phyloP scores from a whole-genome alignment of 371 early-diverging fungal species.

The Amoeboaphelidium occidentale region DNA sequence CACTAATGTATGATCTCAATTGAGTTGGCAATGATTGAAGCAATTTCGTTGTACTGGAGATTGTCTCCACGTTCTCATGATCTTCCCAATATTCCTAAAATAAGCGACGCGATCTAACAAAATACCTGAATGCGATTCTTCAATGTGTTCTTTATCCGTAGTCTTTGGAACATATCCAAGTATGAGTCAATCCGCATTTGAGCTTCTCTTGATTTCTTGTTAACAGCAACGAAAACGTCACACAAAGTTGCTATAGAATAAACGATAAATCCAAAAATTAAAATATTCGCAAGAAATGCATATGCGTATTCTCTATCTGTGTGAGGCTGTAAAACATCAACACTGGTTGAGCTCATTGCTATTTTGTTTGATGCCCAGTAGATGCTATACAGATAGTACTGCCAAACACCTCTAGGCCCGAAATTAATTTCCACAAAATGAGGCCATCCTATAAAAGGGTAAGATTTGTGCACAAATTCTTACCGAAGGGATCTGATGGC shows the following conservation, averaged over 20 bases:
- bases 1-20: conserved; percentile 17
- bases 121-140: conserved; percentile 5
- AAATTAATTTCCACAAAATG: conserved; percentile 2
- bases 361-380: conserved; percentile 15
- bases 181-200: conserved; percentile 18
- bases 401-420: conserved; percentile 3
- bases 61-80: conserved; percentile 12
- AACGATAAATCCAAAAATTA: conserved; percentile 12
- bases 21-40: conserved; percentile 13
- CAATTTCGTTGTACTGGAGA: conserved; percentile 9
- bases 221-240: conserved; percentile 10
- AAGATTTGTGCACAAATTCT: conserved; percentile 5
- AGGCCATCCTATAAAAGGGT: conserved; percentile 12
- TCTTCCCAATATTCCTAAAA: conserved; percentile 17
- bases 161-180: conserved; percentile 16
- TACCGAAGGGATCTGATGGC: conserved; percentile 4
- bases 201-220: conserved; percentile 7
- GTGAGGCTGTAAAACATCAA: conserved; percentile 6
- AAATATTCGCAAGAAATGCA: conserved; percentile 12
- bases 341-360: conserved; percentile 10
- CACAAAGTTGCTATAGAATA: conserved; percentile 15
- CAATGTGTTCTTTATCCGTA: conserved; percentile 14
- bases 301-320: conserved; percentile 12
- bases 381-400: conserved; percentile 11
- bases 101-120: neutral